Evolutionary conservation across 2,329 filamentous ascomycete genomes (phyloP), one percentile per base, ranked within the genome.

Genomic region (Fusarium nisikadoi): DNA sequence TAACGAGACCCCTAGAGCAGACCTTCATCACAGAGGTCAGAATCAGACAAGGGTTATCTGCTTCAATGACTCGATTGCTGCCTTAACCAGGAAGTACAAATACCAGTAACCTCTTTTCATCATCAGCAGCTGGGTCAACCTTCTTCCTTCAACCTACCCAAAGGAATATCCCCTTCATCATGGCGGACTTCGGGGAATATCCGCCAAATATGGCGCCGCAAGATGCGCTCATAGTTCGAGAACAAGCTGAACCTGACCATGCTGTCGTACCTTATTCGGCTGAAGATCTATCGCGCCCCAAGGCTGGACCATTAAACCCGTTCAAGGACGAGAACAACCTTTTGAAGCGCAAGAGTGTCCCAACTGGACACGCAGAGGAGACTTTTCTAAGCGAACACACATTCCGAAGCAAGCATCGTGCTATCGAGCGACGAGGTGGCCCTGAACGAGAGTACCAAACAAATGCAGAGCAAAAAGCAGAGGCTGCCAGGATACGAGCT

Each of bases 321-420:
- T 95, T 93, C 81, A 91, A 90, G 79, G 86, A 91, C 73, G 87
- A 90, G 33, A 81, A 86, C 25, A 88, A 84, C 53, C 82, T 83
- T 3, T 80, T 90, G 65, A 95, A 95, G 82, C 90, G 93, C 67
- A 95, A 95, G 79, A 95, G 94, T 70, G 87, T 95, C 3, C 87
- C 93, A 16, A 98, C 96, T 0, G 96, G 96, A 16, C 92, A 89
- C 76, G 96, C 96, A 4, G 89, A 96, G 75, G 95, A 99, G 82
- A 94, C 93, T 0, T 93, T 90, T 75, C 90, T 99, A 72, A 97
- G 94, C 81, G 96, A 98, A 78, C 90, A 95, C 71, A 94, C 93
- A 2, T 99, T 99, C 80, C 90, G 94, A 75, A 90, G 89, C 77
- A 94, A 96, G 72, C 95, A 98, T 80, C 92, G 94, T 63, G 94